Percentiles rank a stretch among this genome's conserved stretches.
Evolutionary conservation across 2,329 filamentous ascomycete species (phyloP).

Genomic region (Bipolaris oryzae): DNA sequence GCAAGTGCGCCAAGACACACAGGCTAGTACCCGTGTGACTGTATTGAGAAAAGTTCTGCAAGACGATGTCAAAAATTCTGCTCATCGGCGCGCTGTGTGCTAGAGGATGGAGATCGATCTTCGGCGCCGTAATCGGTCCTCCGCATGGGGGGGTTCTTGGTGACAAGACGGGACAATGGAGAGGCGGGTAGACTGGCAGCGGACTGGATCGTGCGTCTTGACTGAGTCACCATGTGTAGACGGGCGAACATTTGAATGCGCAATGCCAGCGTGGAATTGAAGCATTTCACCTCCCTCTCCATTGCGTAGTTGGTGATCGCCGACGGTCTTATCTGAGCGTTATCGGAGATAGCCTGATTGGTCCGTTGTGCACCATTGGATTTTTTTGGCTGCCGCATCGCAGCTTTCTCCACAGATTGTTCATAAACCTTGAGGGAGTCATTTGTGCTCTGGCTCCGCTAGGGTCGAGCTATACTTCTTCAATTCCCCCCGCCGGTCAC

Average conservation of each 20-base stretch:
- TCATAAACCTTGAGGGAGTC: slow-evolving; percentile 38
- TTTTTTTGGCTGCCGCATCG: slow-evolving; percentile 41
- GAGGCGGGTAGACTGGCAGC: neutral
- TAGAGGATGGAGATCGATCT: slow-evolving; percentile 17
- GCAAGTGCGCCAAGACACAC: slow-evolving; percentile 2
- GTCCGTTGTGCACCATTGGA: slow-evolving; percentile 34
- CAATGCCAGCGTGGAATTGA: neutral
- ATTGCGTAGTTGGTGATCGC: slow-evolving; percentile 17
- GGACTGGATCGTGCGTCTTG: neutral
- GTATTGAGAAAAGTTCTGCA: slow-evolving; percentile 12
- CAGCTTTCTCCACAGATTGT: slow-evolving; percentile 40
- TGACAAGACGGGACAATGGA: slow-evolving; percentile 4
- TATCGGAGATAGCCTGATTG: slow-evolving; percentile 42
- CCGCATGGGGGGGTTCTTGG: slow-evolving; percentile 5
- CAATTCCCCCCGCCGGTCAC: slow-evolving; percentile 36
- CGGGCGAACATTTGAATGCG: neutral
- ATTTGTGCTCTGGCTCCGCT: slow-evolving; percentile 33
- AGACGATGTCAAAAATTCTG: slow-evolving; percentile 32
- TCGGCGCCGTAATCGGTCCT: slow-evolving; percentile 31
- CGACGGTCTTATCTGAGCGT: slow-evolving; percentile 35
- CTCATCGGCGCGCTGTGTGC: slow-evolving; percentile 24
- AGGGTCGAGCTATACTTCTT: slow-evolving; percentile 39
- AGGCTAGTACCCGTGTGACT: slow-evolving; percentile 10
- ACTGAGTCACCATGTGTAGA: neutral
- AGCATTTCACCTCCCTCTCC: neutral